Percentiles rank a stretch among this genome's conserved stretches.
Conservation (phyloP, 2,329 filamentous ascomycete species). For the Pseudocercospora cruenta region DNA sequence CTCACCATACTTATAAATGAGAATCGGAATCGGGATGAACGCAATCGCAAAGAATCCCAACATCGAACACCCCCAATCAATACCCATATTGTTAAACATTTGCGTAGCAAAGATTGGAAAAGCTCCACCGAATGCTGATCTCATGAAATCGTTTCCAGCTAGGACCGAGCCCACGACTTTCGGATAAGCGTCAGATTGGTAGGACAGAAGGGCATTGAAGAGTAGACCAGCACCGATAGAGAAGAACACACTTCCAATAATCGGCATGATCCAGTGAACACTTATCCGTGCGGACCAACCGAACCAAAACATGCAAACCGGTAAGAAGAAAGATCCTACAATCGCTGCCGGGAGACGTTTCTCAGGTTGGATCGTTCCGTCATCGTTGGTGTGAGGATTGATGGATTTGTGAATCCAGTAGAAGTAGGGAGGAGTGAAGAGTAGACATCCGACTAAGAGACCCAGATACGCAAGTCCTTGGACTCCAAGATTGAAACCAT, state of each 20-base stretch:
- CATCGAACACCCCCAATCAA: constrained; percentile 43
- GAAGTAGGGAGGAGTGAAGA: constrained; percentile 43
- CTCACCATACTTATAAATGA: constrained; percentile 36
- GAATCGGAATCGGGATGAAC: constrained; percentile 47
- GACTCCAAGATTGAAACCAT: constrained; percentile 42
- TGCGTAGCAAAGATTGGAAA: constrained; percentile 44
- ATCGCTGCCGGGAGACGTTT: constrained; percentile 41
- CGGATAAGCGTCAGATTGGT: constrained; percentile 43
- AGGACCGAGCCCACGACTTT: constrained; percentile 45
- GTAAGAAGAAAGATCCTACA: constrained; percentile 43
- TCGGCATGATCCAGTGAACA: constrained; percentile 45
- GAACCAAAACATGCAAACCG: constrained; percentile 48
- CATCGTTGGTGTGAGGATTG: constrained; percentile 43
- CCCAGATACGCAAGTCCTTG: constrained; percentile 44
- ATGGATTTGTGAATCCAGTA: constrained; percentile 40
- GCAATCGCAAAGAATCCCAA: constrained; percentile 42
- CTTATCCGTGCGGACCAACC: constrained; percentile 40
- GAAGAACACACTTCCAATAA: constrained; percentile 39
- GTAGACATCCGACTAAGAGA: constrained; percentile 41
- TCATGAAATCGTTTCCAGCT: constrained; percentile 47
- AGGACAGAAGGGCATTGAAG: constrained; percentile 50
- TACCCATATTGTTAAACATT: constrained; percentile 41
- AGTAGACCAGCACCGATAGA: constrained; percentile 44
- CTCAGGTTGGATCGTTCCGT: constrained; percentile 43
- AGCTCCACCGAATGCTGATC: constrained; percentile 44